These are phyloP conservation scores for Colletotrichum godetiae DNA, from an alignment of 2,329 filamentous ascomycete species.

Conservation along the genomic window DNA sequence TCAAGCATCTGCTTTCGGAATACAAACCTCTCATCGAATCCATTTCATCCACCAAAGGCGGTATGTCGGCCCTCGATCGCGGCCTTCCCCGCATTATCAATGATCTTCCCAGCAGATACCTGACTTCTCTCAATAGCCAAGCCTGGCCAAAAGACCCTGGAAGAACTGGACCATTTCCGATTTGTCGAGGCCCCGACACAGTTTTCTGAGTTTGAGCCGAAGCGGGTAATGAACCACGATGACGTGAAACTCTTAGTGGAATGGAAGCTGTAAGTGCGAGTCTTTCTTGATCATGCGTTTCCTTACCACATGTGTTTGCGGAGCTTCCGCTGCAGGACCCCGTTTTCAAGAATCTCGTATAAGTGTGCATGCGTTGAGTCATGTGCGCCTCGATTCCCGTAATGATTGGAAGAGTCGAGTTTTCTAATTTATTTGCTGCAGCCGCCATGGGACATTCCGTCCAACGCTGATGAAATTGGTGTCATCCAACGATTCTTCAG, in stretches of 20 bases:
- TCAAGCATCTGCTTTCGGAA: constrained; percentile 47
- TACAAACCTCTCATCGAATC: constrained; percentile 55
- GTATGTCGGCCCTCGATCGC: constrained; percentile 46
- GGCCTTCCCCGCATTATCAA: constrained; percentile 6
- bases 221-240: constrained; percentile 60
- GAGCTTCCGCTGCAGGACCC: neutral
- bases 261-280: constrained; percentile 74
- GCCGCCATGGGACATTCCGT: constrained; percentile 71
- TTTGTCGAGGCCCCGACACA: constrained; percentile 62
- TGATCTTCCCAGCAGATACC: constrained; percentile 27
- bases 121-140: constrained; percentile 51
- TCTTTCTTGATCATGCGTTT: constrained; percentile 11
- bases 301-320: neutral
- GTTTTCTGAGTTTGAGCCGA: constrained; percentile 52
- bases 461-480: constrained; percentile 71
- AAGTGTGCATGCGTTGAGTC: neutral
- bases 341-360: neutral
- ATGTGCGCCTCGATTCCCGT: neutral
- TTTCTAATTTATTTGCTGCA: constrained; percentile 39
- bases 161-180: constrained; percentile 70
- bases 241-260: constrained; percentile 72
- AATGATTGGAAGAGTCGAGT: neutral
- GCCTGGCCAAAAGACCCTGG: constrained; percentile 61
- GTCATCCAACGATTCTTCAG: constrained; percentile 66
- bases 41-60: constrained; percentile 57